Base-by-base conservation (phyloP, 2,329 filamentous ascomycete genomes). In the Teratosphaeria epicoccoides region DNA sequence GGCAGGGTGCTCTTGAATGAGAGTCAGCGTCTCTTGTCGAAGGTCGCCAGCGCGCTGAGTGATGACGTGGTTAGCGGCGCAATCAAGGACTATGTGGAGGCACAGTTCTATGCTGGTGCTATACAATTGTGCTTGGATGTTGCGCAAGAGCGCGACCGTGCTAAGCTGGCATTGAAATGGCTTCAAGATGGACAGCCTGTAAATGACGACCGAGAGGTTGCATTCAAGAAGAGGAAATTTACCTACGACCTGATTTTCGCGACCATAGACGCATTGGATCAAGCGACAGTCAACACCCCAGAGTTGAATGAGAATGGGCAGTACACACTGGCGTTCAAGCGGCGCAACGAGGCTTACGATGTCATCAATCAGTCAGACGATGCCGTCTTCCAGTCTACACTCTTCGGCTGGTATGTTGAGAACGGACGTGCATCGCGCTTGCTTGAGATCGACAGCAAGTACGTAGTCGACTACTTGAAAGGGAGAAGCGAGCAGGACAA, bases 321-420 rank as follows among this genome's bases (percentile, higher is more conserved):
- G 58, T 79, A 81, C 48, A 90, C 88, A 0, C 69, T 88, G 11
- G 80, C 87, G 20, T 82, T 84, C 1, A 90, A 84, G 46, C 88
- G 93, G 68, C 81, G 87, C 57, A 80, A 82, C 47, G 91, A 98
- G 71, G 91, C 93, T 0, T 95, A 97, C 69, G 81, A 84, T 44
- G 87, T 96, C 2, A 89, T 98, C 61, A 88, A 94, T 64, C 80
- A 79, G 53, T 95, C 91, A 0, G 80, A 84, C 12, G 93, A 98
- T 59, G 88, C 96, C 63, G 87, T 96, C 4, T 98, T 98, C 73
- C 85, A 97, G 67, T 94, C 88, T 55, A 88, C 88, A 62, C 77
- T 98, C n/a, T 98, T 96, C 66, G 90, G 96, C 63, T 98, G 93
- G 91, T 98, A 98, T 69, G 83, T 97, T 59, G 72, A 79, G 50